Base-by-base conservation (phyloP, 345 rosid species). In the Arabidopsis arenosa region DNA sequence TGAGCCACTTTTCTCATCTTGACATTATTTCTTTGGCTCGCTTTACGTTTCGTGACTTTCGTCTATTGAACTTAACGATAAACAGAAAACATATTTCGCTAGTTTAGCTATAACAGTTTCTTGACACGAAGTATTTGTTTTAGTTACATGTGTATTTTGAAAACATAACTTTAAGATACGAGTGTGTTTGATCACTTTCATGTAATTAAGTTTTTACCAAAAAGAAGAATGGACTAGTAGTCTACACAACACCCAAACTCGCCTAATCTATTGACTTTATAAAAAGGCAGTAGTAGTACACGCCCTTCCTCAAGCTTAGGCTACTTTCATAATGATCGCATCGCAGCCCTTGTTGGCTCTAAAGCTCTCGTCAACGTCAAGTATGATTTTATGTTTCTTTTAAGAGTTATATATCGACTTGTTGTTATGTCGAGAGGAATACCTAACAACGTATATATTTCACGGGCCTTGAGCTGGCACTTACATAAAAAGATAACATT, bases 1-100 rank as follows among this genome's bases (percentile, higher is more conserved):
- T 67, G 37, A 37, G 37, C 72, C 61, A 68, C 52, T 52, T 54
- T 54, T 28, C 62, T 39, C 52, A 4, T 54, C 63, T 68, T 40
- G 1, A n/a, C 61, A 18, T 49, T 66, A 45, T 45, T 18, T 48
- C 45, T 3, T 14, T 54, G 62, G 37, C 39, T 68, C 36, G 15
- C 28, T 53, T 54, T 54, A 68, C 72, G 39, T n/a, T 37, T 67
- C 18, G 5, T 23, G 57, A 52, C n/a, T 48, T 17, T 17, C 26
- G 55, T 64, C 28, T 63, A 4, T 28, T 63, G 14, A 13, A 35
- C 2, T 15, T 58, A 28, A 35, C 37, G 15, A 14, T 30, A 14
- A 60, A 23, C n/a, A 58, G 13, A 32, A 7, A 18, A 30, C 61
- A 55, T 14, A 55, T 28, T 12, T 14, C 28, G 59, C 37, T 5